Percentiles rank a stretch among this genome's conserved stretches.
Evolutionary conservation across 2,329 filamentous ascomycete genomes (phyloP).

Genomic region (Myriosclerotinia scirpicola): DNA sequence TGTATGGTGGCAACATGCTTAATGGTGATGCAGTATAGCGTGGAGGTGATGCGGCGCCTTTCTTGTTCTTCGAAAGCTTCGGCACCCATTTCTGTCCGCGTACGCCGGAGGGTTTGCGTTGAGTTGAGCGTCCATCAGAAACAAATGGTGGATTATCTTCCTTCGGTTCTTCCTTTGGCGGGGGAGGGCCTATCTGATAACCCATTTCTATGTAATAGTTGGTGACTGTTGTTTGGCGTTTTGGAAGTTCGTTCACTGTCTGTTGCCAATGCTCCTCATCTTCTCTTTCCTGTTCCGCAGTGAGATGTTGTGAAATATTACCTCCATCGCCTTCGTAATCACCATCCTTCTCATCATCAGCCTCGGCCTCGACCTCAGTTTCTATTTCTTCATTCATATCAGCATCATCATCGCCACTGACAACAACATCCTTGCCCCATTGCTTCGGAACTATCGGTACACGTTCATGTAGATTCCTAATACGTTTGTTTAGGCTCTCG

Average conservation of each 20-base stretch:
- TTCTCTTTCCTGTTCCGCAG: neutral
- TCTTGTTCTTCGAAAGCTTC: too few species aligned
- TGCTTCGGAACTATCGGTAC: neutral
- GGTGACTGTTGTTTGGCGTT: neutral
- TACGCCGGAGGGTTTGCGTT: too few species aligned
- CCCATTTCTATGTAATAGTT: conserved; percentile 9
- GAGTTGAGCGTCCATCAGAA: neutral
- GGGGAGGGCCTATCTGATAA: neutral
- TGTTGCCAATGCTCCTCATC: conserved; percentile 8
- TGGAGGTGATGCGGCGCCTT: too few species aligned
- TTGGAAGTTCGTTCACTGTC: neutral
- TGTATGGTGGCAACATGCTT: too few species aligned
- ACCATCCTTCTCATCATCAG: neutral
- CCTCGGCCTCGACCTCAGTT: neutral
- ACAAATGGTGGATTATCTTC: neutral
- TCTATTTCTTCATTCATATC: neutral
- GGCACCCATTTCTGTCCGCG: neutral
- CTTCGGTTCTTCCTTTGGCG: too few species aligned
- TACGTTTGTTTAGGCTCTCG: neutral
- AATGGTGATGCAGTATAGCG: too few species aligned
- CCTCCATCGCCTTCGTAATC: neutral
- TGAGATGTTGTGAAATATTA: neutral
- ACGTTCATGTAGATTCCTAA: neutral
- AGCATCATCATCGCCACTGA: too few species aligned
- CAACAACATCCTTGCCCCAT: neutral